phyloP scores from a whole-genome alignment of 2,329 filamentous ascomycete genomes.

The Blumeria hordei region DNA sequence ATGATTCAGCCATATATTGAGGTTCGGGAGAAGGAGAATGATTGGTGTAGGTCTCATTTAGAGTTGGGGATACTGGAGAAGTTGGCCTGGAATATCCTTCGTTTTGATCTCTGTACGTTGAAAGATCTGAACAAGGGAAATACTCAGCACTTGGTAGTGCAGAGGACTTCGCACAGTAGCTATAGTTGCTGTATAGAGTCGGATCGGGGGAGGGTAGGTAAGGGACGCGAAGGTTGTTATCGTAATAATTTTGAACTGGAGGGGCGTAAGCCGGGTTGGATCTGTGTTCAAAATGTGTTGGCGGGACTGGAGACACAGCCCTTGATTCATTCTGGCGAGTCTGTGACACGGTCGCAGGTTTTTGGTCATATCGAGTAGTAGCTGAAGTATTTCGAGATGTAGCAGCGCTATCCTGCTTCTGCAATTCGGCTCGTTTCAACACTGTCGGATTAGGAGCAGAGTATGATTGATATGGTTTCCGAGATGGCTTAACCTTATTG shows the following conservation, averaged over 20 bases:
- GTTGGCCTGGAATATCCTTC: constrained; percentile 17
- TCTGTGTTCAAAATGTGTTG: neutral
- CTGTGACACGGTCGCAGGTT: neutral
- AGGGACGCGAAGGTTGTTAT: constrained; percentile 15
- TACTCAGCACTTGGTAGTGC: constrained; percentile 10
- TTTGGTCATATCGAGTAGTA: constrained; percentile 11
- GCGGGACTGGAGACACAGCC: constrained; percentile 7
- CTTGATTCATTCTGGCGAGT: neutral
- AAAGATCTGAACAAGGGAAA: constrained; percentile 8
- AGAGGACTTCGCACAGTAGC: constrained; percentile 9
- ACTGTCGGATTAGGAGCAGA: constrained; percentile 38
- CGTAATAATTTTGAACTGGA: constrained; percentile 14
- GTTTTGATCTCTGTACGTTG: constrained; percentile 13
- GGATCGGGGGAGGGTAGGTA: constrained; percentile 19
- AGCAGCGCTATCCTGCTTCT: constrained; percentile 11
- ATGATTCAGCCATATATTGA: constrained; percentile 15
- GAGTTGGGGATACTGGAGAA: constrained; percentile 10
- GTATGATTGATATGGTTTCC: constrained; percentile 44
- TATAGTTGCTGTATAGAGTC: constrained; percentile 13
- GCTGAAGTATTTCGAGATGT: constrained; percentile 11
- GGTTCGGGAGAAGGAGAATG: constrained; percentile 18
- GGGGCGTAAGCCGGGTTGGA: neutral
- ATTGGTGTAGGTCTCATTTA: constrained; percentile 11
- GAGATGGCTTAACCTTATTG: constrained; percentile 31
- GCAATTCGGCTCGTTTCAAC: constrained; percentile 20